phyloP scores from a whole-genome alignment of 2,329 filamentous ascomycete genomes.

The Colletotrichum kahawae region DNA sequence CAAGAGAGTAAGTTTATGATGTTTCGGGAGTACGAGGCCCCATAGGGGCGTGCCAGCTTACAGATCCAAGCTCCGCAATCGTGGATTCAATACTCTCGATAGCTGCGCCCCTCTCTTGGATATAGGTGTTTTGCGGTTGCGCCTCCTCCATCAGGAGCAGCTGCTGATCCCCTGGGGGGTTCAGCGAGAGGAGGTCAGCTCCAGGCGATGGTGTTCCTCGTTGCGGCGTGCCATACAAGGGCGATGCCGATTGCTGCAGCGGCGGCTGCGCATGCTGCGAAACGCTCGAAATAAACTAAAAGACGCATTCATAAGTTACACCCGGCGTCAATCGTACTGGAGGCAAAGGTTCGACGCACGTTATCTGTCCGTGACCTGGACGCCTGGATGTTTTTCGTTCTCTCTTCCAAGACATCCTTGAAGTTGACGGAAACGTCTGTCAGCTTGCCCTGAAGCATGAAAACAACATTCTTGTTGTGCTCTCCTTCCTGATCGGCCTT shows the following conservation, averaged over 20 bases:
- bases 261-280: slow-evolving; percentile 75
- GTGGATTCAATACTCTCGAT: slow-evolving; percentile 97
- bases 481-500: slow-evolving; percentile 83
- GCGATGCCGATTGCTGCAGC: slow-evolving; percentile 78
- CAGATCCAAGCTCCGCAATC: slow-evolving; percentile 82
- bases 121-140: slow-evolving; percentile 84
- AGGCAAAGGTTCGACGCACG: slow-evolving; percentile 1
- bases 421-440: slow-evolving; percentile 91
- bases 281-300: slow-evolving; percentile 81
- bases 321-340: no score
- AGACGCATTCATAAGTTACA: not conserved
- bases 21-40: slow-evolving; percentile 30
- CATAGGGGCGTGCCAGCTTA: slow-evolving; percentile 24
- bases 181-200: slow-evolving; percentile 80
- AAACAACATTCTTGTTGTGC: slow-evolving; percentile 97
- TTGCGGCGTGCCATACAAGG: slow-evolving; percentile 81
- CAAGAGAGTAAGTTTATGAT: not conserved
- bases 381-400: slow-evolving; percentile 97
- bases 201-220: slow-evolving; percentile 70
- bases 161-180: slow-evolving; percentile 86
- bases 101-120: slow-evolving; percentile 90
- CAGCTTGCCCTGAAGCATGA: slow-evolving; percentile 87
- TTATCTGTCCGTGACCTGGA: slow-evolving; percentile 92
- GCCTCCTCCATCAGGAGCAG: slow-evolving; percentile 93
- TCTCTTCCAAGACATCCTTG: slow-evolving; percentile 94